Conservation (phyloP, 78 protist genomes). For the Guillardia theta region DNA sequence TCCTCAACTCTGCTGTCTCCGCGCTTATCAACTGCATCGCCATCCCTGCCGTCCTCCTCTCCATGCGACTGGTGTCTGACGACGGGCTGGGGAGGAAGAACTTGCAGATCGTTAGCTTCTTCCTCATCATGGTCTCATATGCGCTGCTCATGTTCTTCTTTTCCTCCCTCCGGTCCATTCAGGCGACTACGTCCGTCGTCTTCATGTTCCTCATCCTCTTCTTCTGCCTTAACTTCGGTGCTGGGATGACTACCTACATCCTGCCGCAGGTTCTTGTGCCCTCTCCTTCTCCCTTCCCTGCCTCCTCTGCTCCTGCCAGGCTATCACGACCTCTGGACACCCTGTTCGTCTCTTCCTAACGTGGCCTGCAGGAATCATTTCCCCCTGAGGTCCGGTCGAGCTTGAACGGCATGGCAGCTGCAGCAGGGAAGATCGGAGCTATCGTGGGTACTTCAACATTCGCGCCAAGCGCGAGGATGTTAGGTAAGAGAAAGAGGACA, state of each 20-base stretch:
- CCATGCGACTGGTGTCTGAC: not conserved
- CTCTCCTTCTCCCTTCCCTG: not conserved
- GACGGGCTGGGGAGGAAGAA: not conserved
- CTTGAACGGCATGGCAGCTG: not conserved
- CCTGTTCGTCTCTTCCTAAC: not conserved
- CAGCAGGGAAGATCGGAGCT: not conserved
- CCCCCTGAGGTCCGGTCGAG: not conserved
- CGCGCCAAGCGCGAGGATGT: too few species aligned
- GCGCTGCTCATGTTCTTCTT: not conserved
- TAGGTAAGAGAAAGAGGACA: too few species aligned
- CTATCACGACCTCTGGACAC: not conserved
- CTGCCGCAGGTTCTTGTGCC: not conserved
- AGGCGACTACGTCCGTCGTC: not conserved
- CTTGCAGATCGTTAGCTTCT: not conserved
- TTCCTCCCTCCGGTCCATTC: not conserved
- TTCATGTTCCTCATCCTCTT: not conserved
- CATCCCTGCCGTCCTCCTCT: not conserved
- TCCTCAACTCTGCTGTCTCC: not conserved
- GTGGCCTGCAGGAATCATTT: not conserved
- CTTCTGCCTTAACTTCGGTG: not conserved
- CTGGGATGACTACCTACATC: not conserved
- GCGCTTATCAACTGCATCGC: slow-evolving; percentile 1
- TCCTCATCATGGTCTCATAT: not conserved
- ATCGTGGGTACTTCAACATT: not conserved
- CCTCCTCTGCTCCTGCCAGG: not conserved